Base-by-base conservation (phyloP, 257 asterid species). In the Solanum chmielewskii region DNA sequence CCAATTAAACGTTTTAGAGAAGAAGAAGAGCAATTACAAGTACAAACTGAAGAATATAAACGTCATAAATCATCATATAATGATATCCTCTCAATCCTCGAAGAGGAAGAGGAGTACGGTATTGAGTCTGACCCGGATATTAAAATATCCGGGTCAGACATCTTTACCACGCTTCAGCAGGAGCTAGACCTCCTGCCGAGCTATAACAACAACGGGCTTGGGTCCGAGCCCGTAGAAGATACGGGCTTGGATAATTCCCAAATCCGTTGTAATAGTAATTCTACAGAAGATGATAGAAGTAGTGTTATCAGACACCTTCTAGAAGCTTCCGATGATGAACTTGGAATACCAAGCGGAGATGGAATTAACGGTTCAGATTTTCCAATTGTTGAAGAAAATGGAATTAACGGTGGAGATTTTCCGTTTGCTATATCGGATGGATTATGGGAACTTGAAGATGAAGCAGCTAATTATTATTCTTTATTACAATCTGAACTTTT, bases 251-350 rank as follows among this genome's bases (percentile, higher is more conserved):
- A 29, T 75, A 74, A 39, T 71, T 77, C 64, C 18, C 89, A 82
- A 23, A 5, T 62, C 69, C 59, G 59, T 21, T 33, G 64, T 16
- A 86, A 64, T 56, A 80, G 16, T 83, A 5, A 73, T 44, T 85
- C 87, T 18, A 88, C 68, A 18, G 93, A 88, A 16, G 95, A 90
- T 16, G 94, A 89, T 16, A 86, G 83, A 20, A 88, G 71, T 15
- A 92, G 92, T 78, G 94, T 96, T 20, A 95, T 96, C 92, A 91
- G 95, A 87, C 99, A 92, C 83, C 98, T 95, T 35, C 95, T 95
- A 0, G 98, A 95, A 90, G 98, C 98, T 10, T 95, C 98, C 6
- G 98, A 95, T 69, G 98, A 95, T 89, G 98, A 95, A 89, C 96
- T 94, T 6, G 98, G 98, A 27, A 93, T 95, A 56, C 98, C 98